Conservation (phyloP, 139 green algal species). For the Eudorina sp. region DNA sequence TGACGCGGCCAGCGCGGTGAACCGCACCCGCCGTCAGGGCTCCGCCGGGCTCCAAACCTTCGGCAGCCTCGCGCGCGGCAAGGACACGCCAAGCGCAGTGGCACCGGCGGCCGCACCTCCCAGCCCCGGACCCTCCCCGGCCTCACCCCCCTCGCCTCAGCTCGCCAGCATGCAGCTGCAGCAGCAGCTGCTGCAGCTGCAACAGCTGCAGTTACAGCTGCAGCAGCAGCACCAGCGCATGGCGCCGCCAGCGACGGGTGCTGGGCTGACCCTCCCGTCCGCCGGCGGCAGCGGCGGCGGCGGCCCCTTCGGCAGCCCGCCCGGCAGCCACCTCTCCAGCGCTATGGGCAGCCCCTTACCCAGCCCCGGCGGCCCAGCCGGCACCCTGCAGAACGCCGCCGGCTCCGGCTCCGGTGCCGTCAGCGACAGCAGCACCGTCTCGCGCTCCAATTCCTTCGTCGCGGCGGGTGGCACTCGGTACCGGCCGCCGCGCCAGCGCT, state of each 20-base stretch:
- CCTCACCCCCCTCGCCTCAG: not conserved
- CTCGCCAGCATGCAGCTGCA: constrained; percentile 17
- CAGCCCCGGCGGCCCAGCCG: not conserved
- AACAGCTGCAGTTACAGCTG: not conserved
- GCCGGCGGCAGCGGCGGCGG: constrained; percentile 1
- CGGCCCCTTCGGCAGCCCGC: not conserved
- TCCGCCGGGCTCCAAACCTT: not conserved
- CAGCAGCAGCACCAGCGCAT: constrained; percentile 7
- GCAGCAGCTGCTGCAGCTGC: constrained; percentile 5
- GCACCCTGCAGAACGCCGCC: not conserved
- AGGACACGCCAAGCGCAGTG: not conserved
- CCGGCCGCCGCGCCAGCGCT: not conserved
- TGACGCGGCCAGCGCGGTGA: not conserved
- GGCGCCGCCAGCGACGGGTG: not conserved
- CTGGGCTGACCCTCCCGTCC: too few relatives aligned
- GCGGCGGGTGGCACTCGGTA: not conserved
- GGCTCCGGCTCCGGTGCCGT: not conserved
- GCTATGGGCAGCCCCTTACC: not conserved
- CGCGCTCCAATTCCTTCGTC: constrained; percentile 48
- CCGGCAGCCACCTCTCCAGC: not conserved
- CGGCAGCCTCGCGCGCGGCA: not conserved
- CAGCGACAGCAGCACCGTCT: not conserved
- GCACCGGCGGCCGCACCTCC: not conserved
- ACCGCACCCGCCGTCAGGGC: not conserved
- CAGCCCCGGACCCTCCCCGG: not conserved